Base-by-base conservation (phyloP, 2,329 filamentous ascomycete genomes). In the Calonectria hongkongensis region DNA sequence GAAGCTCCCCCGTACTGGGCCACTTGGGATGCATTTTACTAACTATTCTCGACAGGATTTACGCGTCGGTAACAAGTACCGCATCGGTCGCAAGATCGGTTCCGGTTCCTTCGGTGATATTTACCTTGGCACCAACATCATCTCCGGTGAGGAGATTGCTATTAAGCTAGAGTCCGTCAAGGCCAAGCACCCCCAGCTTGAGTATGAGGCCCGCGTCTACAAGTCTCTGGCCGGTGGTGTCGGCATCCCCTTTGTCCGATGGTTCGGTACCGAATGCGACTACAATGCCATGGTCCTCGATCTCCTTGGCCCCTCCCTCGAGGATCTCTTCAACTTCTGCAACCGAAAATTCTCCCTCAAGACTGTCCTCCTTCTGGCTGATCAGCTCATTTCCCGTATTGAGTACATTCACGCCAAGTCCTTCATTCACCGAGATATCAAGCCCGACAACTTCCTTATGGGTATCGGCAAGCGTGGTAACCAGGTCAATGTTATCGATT, bases 231-330 rank as follows among this genome's bases (percentile, higher is more conserved):
- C 97, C 70, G 97, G 97, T 78, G 97, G 97, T 85, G 97, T 98
- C 80, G 97, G 97, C 73, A 99, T 99, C 78, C 97, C 97, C 60
- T 98, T 98, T 83, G 97, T 99, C 83, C 95, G 96, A 87, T 99
- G 97, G 97, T 99, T 98, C 86, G 97, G 97, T 79, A 98, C 96
- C 73, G 97, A 99, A 88, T 98, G 96, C 87, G 97, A 98, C 88
- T 98, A 99, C 92, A 98, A 99, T 87, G 97, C 97, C 85, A 98
- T 99, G 97, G 97, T 99, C 66, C 92, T 98, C 78, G 97, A 99
- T 83, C 93, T 99, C 30, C 94, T 99, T 71, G 97, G 97, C 47
- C 97, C 97, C 78, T 97, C 94, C 82, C 88, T 99, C 86, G 97
- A 99, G 87, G 97, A 99, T 84, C 91, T 99, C 41, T 99, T 99